Evolutionary conservation across 345 rosid species (phyloP).

Genomic region (Gossypium australe): DNA sequence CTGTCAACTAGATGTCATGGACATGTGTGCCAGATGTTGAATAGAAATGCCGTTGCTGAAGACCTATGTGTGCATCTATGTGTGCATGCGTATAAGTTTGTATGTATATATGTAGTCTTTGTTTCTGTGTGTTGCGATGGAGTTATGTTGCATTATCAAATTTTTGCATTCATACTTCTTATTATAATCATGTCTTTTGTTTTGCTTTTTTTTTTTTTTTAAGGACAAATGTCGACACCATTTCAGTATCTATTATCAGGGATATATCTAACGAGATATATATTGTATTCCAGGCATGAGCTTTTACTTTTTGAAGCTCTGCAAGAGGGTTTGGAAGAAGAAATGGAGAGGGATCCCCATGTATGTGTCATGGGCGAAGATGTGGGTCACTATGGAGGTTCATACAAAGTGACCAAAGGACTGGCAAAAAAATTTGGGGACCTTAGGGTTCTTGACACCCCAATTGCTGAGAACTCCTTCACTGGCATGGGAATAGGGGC

Average conservation of each 20-base stretch:
- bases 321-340: conserved; percentile 90
- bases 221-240: neutral
- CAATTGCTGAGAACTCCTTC: conserved; percentile 2
- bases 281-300: conserved; percentile 55
- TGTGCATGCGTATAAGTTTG: neutral
- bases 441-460: conserved; percentile 20
- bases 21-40: neutral
- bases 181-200: neutral
- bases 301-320: conserved; percentile 89
- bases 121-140: neutral
- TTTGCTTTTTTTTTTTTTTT: neutral
- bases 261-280: neutral
- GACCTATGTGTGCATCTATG: neutral
- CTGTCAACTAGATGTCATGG: neutral
- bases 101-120: neutral
- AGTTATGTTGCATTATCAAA: neutral
- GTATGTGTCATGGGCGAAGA: conserved; percentile 98
- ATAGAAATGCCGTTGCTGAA: neutral
- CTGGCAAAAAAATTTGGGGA: conserved; percentile 77
- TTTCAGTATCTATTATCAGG: neutral
- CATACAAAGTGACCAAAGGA: conserved; percentile 83
- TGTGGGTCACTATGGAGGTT: conserved; percentile 95
- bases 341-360: conserved; percentile 86
- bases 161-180: neutral
- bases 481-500: conserved; percentile 6